Evolutionary conservation across 805 yeast species (phyloP), one percentile per base, ranked within the genome.

Genomic region (Saturnispora besseyi): DNA sequence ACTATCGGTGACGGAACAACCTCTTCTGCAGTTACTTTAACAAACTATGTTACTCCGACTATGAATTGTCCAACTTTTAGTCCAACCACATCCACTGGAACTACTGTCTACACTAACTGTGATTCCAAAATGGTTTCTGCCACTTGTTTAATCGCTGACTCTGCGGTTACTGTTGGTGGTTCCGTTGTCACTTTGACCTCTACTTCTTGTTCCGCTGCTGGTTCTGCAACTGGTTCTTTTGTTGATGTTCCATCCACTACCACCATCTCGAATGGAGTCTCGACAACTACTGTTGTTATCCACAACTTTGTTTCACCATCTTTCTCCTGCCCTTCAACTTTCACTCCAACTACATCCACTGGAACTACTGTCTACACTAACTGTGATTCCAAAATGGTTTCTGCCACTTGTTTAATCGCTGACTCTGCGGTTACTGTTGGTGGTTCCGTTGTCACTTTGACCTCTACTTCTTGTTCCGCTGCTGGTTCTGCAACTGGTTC

Each of bases 391-490:
- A 8, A 21, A 8, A 18, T 12, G 4, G 21, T 36, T 3, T 30
- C 31, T 7, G 46, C 50, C 4, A 22, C 40, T 11, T 45, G 46
- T 22, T 37, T 44, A 11, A 22, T 38, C 21, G 44, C 30, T 0
- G 22, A 41, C 37, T 41, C 48, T 15, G 15, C 26, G 7, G 51
- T 49, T 26, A 21, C 18, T 5, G 40, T 42, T 13, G 51, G 44
- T 4, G 38, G 30, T 4, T 28, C 49, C 0, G 24, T 22, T 13
- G 40, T 49, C 26, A 9, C 46, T 9, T 18, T 51, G n/a, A 31
- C 41, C 1, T 48, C 50, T 6, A 53, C 56, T 2, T 48, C 53
- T 3, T 53, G 56, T 44, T 15, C 44, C 33, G 46, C 15, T n/a
- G 34, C 47, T 18, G 4, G 31, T 42, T 29, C 31, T 13, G 10